phyloP scores from a whole-genome alignment of 1,284 basidiomycete species.

The Crepidotus sp. region DNA sequence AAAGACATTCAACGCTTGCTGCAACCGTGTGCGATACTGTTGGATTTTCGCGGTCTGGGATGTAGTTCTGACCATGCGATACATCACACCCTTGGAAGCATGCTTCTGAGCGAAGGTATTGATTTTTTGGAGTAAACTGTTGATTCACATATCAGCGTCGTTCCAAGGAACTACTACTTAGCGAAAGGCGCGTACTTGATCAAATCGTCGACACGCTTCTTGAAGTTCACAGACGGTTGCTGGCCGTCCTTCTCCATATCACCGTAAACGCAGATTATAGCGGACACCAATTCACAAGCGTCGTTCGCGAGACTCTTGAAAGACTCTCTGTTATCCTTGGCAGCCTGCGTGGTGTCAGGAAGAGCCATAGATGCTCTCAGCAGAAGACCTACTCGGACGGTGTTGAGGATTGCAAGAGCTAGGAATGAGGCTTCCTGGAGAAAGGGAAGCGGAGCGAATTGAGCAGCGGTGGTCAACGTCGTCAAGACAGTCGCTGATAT shows the following conservation, averaged over 20 bases:
- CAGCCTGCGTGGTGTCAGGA: constrained; percentile 6
- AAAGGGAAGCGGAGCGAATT: constrained; percentile 12
- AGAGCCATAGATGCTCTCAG: background rate
- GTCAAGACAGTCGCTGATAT: constrained; percentile 12
- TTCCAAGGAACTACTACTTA: background rate
- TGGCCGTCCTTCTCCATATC: constrained; percentile 14
- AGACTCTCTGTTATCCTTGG: constrained; percentile 14
- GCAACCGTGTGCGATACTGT: constrained; percentile 7
- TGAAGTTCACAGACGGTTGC: constrained; percentile 8
- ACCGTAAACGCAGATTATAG: constrained; percentile 11
- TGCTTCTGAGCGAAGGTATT: constrained; percentile 11
- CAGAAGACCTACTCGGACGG: constrained; percentile 6
- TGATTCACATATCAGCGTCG: background rate
- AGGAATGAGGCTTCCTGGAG: constrained; percentile 13
- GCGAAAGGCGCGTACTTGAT: constrained; percentile 5
- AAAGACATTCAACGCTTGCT: constrained; percentile 15
- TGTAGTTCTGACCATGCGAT: constrained; percentile 6
- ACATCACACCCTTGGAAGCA: constrained; percentile 1
- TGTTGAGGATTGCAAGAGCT: constrained; percentile 11
- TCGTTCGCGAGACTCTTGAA: constrained; percentile 17
- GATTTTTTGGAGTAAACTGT: constrained; percentile 11
- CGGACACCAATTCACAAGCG: constrained; percentile 16
- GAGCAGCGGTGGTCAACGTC: constrained; percentile 9
- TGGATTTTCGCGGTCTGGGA: constrained; percentile 8
- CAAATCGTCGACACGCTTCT: constrained; percentile 11